These are phyloP conservation scores for Neopestalotiopsis rosae DNA, from an alignment of 2,329 filamentous ascomycete genomes.

Conservation along the genomic window DNA sequence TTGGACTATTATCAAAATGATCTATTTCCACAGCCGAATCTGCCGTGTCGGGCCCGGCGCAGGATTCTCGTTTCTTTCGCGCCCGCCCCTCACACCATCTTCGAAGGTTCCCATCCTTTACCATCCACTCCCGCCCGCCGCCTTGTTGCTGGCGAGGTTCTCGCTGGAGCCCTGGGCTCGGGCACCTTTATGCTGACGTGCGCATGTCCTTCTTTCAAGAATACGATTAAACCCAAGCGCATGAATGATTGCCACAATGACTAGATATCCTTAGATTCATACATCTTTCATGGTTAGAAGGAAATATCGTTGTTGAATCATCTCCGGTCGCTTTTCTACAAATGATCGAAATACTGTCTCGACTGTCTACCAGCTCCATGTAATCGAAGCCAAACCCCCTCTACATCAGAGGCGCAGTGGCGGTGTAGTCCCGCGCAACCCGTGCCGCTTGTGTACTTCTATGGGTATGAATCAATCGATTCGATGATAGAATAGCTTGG, in stretches of 20 bases:
- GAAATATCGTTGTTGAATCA: no score
- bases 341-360: no score
- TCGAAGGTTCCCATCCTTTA: neutral
- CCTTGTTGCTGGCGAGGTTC: neutral
- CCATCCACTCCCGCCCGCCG: neutral
- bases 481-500: no score
- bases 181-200: neutral
- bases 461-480: no score
- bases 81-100: neutral
- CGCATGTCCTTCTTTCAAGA: neutral
- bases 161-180: neutral
- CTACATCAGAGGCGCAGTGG: no score
- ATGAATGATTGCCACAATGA: neutral
- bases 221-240: neutral
- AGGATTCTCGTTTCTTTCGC: neutral
- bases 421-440: no score
- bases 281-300: neutral
- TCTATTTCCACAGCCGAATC: neutral
- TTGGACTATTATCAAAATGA: neutral
- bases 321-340: no score
- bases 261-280: neutral
- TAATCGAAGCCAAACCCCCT: no score
- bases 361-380: no score
- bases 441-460: no score
- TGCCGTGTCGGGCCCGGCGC: neutral